Conservation (phyloP, 352 stramenopile genomes). For the Phytophthora pistaciae region DNA sequence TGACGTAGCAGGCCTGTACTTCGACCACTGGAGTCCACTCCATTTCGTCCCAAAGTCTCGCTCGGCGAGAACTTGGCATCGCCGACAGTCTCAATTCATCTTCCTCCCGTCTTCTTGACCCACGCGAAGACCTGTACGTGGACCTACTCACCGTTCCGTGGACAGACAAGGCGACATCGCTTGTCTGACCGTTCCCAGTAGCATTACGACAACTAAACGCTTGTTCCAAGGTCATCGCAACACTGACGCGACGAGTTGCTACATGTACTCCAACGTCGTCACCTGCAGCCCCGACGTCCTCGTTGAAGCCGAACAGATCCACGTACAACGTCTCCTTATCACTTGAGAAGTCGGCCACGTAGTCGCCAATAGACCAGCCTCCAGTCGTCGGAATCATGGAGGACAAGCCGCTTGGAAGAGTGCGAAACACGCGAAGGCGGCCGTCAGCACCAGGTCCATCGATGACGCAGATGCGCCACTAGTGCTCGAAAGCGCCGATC, state of each 20-base stretch:
- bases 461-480: neutral
- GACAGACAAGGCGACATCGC: neutral
- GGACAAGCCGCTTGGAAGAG: neutral
- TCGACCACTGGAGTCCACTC: neutral
- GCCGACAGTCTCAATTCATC: neutral
- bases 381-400: neutral
- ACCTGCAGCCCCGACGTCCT: neutral
- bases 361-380: neutral
- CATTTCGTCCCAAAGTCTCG: neutral
- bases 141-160: neutral
- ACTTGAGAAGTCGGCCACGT: neutral
- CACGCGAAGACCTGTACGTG: neutral
- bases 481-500: neutral
- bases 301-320: neutral
- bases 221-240: neutral
- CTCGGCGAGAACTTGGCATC: neutral
- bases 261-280: neutral
- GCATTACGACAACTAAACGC: neutral
- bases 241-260: neutral
- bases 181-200: neutral
- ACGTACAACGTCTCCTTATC: neutral
- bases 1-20: no score
- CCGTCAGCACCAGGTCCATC: neutral
- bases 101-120: neutral
- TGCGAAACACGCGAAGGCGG: neutral